Evolutionary conservation across 345 rosid genomes (phyloP).

Genomic region (Eucalyptus pauciflora): DNA sequence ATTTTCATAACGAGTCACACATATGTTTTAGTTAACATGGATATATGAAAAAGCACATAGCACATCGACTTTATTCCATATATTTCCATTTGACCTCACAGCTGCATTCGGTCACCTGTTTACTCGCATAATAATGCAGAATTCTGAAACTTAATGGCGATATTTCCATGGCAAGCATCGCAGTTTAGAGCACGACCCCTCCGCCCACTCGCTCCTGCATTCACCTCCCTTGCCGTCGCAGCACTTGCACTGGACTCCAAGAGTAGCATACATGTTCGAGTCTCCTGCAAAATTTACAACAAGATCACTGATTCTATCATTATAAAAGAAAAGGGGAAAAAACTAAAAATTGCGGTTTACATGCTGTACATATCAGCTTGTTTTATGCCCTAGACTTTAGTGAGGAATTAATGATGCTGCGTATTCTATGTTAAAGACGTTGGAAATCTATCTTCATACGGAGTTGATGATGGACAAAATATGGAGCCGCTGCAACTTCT

Average conservation of each 20-base stretch:
- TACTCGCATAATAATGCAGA: background rate
- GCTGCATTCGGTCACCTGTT: background rate
- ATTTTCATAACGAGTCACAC: background rate
- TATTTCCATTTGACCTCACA: background rate
- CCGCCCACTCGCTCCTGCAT: constrained; percentile 18
- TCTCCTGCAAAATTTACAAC: background rate
- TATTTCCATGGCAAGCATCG: constrained; percentile 34
- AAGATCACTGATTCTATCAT: background rate
- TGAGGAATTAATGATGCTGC: background rate
- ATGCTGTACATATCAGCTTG: background rate
- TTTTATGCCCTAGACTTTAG: background rate
- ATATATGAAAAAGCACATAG: background rate
- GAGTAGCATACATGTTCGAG: constrained; percentile 2
- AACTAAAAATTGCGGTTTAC: background rate
- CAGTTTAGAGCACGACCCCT: constrained; percentile 21
- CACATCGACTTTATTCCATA: background rate
- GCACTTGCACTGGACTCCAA: constrained; percentile 38
- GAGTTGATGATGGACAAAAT: background rate
- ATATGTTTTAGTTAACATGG: background rate
- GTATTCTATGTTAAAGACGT: background rate
- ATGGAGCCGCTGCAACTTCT: background rate
- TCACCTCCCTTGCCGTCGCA: constrained; percentile 28
- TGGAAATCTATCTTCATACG: background rate
- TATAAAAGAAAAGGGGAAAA: background rate
- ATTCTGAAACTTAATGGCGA: background rate